Percentiles rank a stretch among this genome's conserved stretches.
phyloP scores from a whole-genome alignment of 2,329 filamentous ascomycete species.

The Trichoderma sp. region DNA sequence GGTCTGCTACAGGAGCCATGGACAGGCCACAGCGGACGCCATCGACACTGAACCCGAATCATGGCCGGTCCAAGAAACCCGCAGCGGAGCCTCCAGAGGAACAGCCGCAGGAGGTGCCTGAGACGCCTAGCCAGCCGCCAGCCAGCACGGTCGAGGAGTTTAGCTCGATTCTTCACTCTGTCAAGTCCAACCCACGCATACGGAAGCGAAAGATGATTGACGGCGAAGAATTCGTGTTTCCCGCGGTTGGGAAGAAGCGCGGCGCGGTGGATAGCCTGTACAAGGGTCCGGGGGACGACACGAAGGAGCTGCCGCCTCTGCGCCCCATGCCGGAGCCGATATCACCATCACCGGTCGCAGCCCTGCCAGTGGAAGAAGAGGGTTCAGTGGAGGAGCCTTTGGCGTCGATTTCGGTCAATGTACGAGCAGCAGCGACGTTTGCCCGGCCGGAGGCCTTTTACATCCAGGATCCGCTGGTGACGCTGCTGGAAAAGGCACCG shows the following conservation, averaged over 20 bases:
- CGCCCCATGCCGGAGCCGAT: slow-evolving; percentile 33
- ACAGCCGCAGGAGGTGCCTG: neutral
- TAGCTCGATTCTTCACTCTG: slow-evolving; percentile 54
- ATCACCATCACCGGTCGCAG: slow-evolving; percentile 27
- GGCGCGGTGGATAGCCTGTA: slow-evolving; percentile 10
- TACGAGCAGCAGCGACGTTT: slow-evolving; percentile 33
- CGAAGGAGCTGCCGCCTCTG: slow-evolving; percentile 38
- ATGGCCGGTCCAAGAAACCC: slow-evolving; percentile 38
- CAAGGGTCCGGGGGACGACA: slow-evolving; percentile 30
- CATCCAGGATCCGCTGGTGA: slow-evolving; percentile 33
- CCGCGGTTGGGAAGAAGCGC: slow-evolving; percentile 29
- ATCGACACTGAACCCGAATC: slow-evolving; percentile 44
- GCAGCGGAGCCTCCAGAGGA: neutral
- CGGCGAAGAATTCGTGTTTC: slow-evolving; percentile 41
- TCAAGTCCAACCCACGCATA: slow-evolving; percentile 52
- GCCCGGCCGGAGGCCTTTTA: slow-evolving; percentile 34
- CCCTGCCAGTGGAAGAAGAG: slow-evolving; percentile 39
- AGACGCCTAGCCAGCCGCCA: slow-evolving; percentile 24
- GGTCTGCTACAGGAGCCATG: slow-evolving; percentile 45
- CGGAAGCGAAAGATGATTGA: slow-evolving; percentile 53
- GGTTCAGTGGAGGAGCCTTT: slow-evolving; percentile 37
- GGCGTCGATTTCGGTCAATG: slow-evolving; percentile 39
- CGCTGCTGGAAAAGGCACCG: slow-evolving; percentile 32
- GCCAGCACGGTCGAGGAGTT: slow-evolving; percentile 25
- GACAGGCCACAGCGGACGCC: slow-evolving; percentile 37